Percentiles rank a stretch among this genome's conserved stretches.
These are phyloP conservation scores for Aureobasidium sp. DNA, from an alignment of 2,329 filamentous ascomycete genomes.

Conservation along the genomic window DNA sequence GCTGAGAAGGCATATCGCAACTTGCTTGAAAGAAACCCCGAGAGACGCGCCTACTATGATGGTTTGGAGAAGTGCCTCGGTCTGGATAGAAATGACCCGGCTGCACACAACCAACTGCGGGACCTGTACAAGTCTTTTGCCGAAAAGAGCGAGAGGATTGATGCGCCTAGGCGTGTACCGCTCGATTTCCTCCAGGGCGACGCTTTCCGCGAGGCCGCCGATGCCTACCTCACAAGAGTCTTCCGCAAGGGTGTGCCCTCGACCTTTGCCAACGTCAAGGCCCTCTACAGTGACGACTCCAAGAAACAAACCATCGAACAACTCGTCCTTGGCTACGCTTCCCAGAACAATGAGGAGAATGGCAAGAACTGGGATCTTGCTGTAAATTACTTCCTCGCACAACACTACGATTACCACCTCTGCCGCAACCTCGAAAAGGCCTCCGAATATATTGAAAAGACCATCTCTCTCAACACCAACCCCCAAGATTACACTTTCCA, in stretches of 20 bases:
- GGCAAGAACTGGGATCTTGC: constrained; percentile 62
- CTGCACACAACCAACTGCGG: constrained; percentile 63
- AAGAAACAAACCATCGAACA: constrained; percentile 74
- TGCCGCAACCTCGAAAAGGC: constrained; percentile 81
- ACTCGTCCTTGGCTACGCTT: constrained; percentile 70
- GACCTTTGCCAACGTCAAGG: constrained; percentile 93
- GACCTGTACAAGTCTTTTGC: constrained; percentile 78
- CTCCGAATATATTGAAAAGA: constrained; percentile 72
- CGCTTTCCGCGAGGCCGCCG: constrained; percentile 69
- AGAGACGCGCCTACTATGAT: constrained; percentile 80
- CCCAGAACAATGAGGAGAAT: constrained; percentile 45
- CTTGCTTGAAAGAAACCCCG: constrained; percentile 78
- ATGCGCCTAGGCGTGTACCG: constrained; percentile 78
- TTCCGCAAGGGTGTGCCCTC: constrained; percentile 90
- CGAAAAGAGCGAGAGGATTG: constrained; percentile 70
- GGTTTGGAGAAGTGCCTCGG: constrained; percentile 64
- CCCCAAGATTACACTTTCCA: constrained; percentile 87
- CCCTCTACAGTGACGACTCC: constrained; percentile 69
- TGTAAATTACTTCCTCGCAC: constrained; percentile 85
- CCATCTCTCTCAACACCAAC: constrained; percentile 69
- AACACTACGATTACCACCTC: constrained; percentile 90
- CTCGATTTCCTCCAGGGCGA: constrained; percentile 82
- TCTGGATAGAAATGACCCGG: constrained; percentile 53
- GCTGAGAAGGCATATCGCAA: constrained; percentile 74
- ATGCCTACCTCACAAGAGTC: constrained; percentile 74